phyloP scores from a whole-genome alignment of 495 filamentous ascomycete genomes.

The Cercophora scortea region DNA sequence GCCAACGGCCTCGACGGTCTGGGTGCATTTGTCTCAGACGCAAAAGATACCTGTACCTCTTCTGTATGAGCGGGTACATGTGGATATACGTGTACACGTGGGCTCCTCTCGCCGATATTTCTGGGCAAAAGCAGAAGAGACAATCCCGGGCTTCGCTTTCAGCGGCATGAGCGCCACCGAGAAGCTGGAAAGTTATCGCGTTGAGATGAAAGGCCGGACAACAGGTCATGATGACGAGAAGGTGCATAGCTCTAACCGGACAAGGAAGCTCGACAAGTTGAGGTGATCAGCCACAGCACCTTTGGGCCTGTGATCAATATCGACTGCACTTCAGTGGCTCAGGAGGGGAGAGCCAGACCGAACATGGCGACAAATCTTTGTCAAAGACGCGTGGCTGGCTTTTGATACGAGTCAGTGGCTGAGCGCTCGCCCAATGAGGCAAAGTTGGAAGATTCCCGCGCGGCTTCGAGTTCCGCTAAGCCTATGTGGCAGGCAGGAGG shows the following conservation, averaged over 20 bases:
- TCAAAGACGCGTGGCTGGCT: neutral
- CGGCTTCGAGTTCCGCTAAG: neutral
- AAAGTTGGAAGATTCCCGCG: neutral
- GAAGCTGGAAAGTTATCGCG: neutral
- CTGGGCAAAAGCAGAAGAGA: neutral
- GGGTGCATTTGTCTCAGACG: neutral
- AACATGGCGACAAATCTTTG: neutral
- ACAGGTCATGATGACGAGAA: slow-evolving; percentile 4
- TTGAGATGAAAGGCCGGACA: neutral
- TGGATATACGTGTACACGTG: neutral
- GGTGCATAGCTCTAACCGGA: slow-evolving; percentile 2
- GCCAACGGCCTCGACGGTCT: neutral
- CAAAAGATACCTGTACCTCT: neutral
- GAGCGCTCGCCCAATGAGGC: no score
- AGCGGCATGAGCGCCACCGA: neutral
- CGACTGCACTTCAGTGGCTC: neutral
- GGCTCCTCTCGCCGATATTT: neutral
- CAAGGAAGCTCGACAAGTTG: slow-evolving; percentile 8
- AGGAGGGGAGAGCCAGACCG: neutral
- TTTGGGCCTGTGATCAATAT: slow-evolving; percentile 3
- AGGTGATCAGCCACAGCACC: slow-evolving; percentile 4
- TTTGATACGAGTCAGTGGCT: neutral
- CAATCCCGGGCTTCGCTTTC: neutral
- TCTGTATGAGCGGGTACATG: neutral
- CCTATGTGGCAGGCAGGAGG: no score